A percentile compares a stretch with the other conserved stretches of the same genome.
Conservation (phyloP, 1,284 basidiomycete species). For the Malassezia obtusa region DNA sequence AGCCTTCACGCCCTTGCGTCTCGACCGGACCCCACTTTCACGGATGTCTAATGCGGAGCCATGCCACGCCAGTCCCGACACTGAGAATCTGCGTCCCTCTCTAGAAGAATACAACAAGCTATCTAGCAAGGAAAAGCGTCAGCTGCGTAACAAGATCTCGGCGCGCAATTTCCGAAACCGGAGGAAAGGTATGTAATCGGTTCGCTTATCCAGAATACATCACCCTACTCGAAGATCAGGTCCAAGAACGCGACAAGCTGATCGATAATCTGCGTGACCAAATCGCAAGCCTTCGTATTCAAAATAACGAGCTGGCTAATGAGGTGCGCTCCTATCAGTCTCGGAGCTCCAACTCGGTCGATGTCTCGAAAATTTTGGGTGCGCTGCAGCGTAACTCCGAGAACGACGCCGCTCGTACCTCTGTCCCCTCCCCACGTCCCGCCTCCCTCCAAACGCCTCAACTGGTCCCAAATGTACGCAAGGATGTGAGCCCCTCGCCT, state of each 20-base stretch:
- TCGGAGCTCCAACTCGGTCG: constrained; percentile 53
- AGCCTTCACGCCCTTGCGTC: constrained; percentile 15
- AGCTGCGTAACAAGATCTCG: constrained; percentile 90
- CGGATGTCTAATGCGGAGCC: background rate
- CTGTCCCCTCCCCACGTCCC: background rate
- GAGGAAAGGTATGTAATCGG: too few species aligned
- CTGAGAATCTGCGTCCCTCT: constrained; percentile 52
- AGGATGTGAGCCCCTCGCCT: constrained; percentile 7
- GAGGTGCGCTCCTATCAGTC: constrained; percentile 53
- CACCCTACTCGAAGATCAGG: constrained; percentile 79
- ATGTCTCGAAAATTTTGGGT: constrained; percentile 51
- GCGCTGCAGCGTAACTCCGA: constrained; percentile 57
- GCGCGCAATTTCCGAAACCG: constrained; percentile 87
- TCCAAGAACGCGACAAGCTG: constrained; percentile 79
- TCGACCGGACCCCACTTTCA: constrained; percentile 7
- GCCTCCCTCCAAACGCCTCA: background rate
- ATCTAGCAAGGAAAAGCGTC: constrained; percentile 87
- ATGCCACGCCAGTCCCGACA: background rate
- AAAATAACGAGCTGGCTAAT: constrained; percentile 65
- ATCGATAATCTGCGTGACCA: constrained; percentile 80
- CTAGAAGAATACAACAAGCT: constrained; percentile 93
- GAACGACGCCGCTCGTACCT: background rate
- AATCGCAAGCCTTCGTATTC: constrained; percentile 64
- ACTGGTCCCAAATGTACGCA: constrained; percentile 5
- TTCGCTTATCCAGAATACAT: too few species aligned